phyloP scores from a whole-genome alignment of 305 asterid species.

The Lippia alba region DNA sequence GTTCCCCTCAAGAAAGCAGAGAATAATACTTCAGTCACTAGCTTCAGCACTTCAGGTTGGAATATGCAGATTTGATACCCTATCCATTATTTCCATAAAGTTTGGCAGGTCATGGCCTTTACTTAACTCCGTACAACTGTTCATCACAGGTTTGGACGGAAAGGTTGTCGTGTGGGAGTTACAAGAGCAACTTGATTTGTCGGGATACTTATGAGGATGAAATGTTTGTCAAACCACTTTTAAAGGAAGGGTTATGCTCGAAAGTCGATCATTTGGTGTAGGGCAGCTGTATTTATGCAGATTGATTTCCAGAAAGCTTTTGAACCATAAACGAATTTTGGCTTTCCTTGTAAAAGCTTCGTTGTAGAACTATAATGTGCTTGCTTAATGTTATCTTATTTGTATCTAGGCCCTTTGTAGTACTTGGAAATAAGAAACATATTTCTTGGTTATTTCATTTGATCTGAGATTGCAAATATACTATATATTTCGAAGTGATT shows the following conservation, averaged over 20 bases:
- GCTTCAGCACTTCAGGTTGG: conserved; percentile 95
- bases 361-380: not conserved
- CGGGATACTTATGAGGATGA: conserved; percentile 56
- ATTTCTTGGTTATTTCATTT: not conserved
- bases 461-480: no score
- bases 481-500: no score
- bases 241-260: conserved; percentile 17
- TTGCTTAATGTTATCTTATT: not conserved
- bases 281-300: conserved; percentile 18
- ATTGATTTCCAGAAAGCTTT: not conserved
- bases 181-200: conserved; percentile 68
- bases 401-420: conserved; percentile 3
- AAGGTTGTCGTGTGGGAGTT: conserved; percentile 87
- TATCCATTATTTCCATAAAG: not conserved
- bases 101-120: not conserved
- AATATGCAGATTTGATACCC: conserved; percentile 17
- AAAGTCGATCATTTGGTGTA: not conserved
- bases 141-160: conserved; percentile 78
- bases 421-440: not conserved
- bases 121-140: not conserved
- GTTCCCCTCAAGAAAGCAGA: conserved; percentile 68
- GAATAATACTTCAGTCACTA: conserved; percentile 45
- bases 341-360: conserved; percentile 23
- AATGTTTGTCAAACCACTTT: conserved; percentile 22
- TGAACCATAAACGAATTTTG: not conserved